Percentiles rank a stretch among this genome's conserved stretches.
phyloP scores from a whole-genome alignment of 805 yeast genomes.

The Hanseniaspora pseudoguilliermondii region DNA sequence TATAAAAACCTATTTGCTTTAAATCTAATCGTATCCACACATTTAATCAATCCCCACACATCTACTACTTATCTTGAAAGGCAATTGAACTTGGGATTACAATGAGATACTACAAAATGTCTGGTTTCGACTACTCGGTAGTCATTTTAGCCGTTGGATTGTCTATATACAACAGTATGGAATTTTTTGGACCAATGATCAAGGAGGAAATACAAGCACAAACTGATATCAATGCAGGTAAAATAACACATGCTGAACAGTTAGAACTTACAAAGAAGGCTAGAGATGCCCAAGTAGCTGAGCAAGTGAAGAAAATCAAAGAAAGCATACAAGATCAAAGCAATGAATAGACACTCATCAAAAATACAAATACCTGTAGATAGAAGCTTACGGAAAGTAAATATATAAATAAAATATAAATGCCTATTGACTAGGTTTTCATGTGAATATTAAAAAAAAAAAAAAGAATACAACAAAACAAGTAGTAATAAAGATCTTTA shows the following conservation, averaged over 20 bases:
- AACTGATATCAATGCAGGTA: conserved; percentile 12
- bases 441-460: background rate
- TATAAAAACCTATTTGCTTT: no score
- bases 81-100: background rate
- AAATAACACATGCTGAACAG: background rate
- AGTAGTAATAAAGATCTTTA: background rate
- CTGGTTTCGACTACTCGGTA: conserved; percentile 8
- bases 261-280: background rate
- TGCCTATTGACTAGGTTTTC: background rate
- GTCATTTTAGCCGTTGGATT: background rate
- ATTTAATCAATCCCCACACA: no score
- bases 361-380: background rate
- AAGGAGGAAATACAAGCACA: conserved; percentile 7
- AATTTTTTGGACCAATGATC: conserved; percentile 10
- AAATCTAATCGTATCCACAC: background rate
- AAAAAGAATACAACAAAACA: background rate
- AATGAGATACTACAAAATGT: conserved; percentile 9
- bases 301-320: background rate
- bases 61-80: no score
- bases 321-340: background rate
- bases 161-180: conserved; percentile 8
- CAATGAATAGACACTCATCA: background rate
- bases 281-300: background rate
- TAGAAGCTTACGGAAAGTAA: background rate
- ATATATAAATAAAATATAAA: background rate